Base-by-base conservation (phyloP, 1,284 basidiomycete genomes). In the Tilletia caries region DNA sequence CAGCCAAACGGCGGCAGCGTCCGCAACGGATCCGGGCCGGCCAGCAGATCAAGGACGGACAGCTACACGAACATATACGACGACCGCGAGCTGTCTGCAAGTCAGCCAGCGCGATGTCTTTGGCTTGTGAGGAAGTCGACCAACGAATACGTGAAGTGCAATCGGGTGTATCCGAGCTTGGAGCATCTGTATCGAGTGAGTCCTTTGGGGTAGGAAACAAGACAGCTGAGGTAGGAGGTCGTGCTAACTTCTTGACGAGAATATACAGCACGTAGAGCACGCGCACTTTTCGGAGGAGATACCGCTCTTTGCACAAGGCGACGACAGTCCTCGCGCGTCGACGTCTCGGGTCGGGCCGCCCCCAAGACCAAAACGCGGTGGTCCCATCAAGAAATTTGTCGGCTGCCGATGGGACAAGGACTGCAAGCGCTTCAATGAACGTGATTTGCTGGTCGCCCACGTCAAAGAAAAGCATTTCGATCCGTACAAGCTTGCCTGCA, bases 111-210 rank as follows among this genome's bases (percentile, higher is more conserved):
- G 23, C 52, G 12, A 23, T 54, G 52, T 54, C 52, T 29, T 6
- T 54, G 52, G 52, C 23, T 27, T 18, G 15, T 54, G 37, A 41
- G 15, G 37, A 41, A 41, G 37, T 41, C 37, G 10, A 15, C 10
- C 52, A 54, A 25, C n/a, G 27, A 27, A 23, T 18, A 54, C 15
- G n/a, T 27, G 15, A 29, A 5, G n/a, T 54, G 52, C 3, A 23
- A 29, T 13, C 23, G 29, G 52, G 15, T 15, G 52, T 54, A 54
- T 54, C 25, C 52, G 52, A 54, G n/a, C 52, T 54, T 54, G 52
- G 52, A 54, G 4, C 25, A 54, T 54, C 52, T 54, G 52, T 54
- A 54, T 54, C 52, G 52, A 29, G 52, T 54, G 52, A 54, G 52
- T 29, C 37, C n/a, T n/a, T n/a, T n/a, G n/a, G n/a, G n/a, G n/a